Conservation (phyloP, 73 alveolate species). For the Symbiodinium pilosum region DNA sequence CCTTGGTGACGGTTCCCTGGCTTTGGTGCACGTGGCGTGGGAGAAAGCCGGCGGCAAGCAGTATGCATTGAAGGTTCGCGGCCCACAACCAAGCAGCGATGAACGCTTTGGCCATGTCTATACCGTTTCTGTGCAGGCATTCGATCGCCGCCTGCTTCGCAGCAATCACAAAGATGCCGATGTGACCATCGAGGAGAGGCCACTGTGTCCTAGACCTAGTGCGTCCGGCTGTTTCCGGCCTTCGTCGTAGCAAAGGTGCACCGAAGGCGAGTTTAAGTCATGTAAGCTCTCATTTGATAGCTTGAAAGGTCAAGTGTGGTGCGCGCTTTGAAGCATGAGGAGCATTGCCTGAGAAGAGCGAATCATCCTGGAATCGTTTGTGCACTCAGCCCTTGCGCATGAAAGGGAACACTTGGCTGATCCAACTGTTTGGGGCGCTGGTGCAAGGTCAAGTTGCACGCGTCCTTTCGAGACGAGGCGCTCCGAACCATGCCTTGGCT, state of each 20-base stretch:
- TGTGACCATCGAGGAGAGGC: conserved; percentile 84
- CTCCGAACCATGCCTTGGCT: too few species aligned
- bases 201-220: too few species aligned
- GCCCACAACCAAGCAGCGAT: neutral
- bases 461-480: conserved; percentile 88
- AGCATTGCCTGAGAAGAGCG: conserved; percentile 83
- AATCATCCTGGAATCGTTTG: conserved; percentile 72
- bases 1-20: conserved; percentile 43
- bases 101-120: neutral
- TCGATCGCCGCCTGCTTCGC: conserved; percentile 61
- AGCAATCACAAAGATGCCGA: conserved; percentile 74
- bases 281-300: too few species aligned
- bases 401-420: too few species aligned
- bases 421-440: neutral
- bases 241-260: too few species aligned
- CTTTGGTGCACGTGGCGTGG: conserved; percentile 20
- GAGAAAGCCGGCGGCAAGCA: conserved; percentile 53
- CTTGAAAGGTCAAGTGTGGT: too few species aligned
- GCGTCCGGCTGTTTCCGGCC: too few species aligned
- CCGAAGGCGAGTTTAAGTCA: too few species aligned
- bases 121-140: neutral
- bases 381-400: neutral
- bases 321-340: too few species aligned
- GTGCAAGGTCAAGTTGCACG: conserved; percentile 44
- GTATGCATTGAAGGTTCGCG: conserved; percentile 56